Percentiles rank a stretch among this genome's conserved stretches.
phyloP scores from a whole-genome alignment of 75 land plant genomes.

The Isoetes taiwanensis region DNA sequence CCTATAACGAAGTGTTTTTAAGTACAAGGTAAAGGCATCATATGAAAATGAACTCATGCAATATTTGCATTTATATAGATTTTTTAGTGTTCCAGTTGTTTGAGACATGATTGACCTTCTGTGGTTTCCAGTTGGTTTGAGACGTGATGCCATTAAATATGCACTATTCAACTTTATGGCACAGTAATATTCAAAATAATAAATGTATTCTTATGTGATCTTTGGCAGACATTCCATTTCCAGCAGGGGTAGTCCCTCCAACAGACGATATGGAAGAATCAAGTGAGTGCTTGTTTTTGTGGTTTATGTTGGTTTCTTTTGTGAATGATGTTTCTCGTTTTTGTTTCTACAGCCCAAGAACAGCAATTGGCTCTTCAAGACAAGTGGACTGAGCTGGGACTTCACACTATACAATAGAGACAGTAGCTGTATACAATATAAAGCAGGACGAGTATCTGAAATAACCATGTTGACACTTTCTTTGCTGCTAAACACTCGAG shows the following conservation, averaged over 20 bases:
- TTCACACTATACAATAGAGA: conserved; percentile 27
- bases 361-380: conserved; percentile 25
- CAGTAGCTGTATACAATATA: too few species aligned
- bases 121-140: not conserved
- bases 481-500: too few species aligned
- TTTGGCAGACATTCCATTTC: conserved; percentile 24
- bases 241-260: conserved; percentile 25
- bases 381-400: conserved; percentile 33
- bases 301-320: not conserved
- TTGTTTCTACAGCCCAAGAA: conserved; percentile 22
- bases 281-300: conserved; percentile 6
- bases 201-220: not conserved
- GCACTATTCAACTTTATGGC: not conserved
- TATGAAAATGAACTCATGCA: too few species aligned
- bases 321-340: not conserved
- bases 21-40: too few species aligned
- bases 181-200: not conserved
- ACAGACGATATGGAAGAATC: conserved; percentile 29
- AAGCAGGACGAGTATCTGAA: too few species aligned
- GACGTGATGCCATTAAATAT: not conserved
- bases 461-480: too few species aligned
- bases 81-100: not conserved
- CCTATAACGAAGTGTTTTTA: too few species aligned
- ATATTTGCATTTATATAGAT: too few species aligned
- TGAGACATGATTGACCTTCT: not conserved